Conservation (phyloP, 2,329 filamentous ascomycete species). For the Aspergillus hortae region DNA sequence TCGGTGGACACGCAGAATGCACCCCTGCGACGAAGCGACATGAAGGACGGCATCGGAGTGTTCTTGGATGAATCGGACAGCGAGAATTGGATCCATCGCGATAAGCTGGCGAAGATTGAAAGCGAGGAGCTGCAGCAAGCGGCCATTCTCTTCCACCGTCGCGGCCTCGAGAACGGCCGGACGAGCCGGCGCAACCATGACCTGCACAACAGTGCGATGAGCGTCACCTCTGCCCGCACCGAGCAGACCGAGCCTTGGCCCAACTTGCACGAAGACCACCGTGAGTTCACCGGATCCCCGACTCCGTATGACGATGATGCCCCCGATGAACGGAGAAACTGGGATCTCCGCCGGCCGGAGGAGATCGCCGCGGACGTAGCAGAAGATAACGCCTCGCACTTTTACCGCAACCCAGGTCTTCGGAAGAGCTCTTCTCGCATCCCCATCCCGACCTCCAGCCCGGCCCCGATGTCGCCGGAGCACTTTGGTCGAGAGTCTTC, state of each 20-base stretch:
- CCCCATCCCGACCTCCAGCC: conserved; percentile 77
- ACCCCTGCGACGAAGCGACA: conserved; percentile 13
- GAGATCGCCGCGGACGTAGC: conserved; percentile 61
- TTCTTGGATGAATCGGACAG: conserved; percentile 24
- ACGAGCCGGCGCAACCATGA: conserved; percentile 38
- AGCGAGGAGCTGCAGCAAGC: conserved; percentile 49
- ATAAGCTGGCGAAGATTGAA: conserved; percentile 50
- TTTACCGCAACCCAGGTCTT: conserved; percentile 49
- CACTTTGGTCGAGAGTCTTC: conserved; percentile 72
- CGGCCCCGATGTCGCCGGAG: conserved; percentile 68
- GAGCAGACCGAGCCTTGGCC: conserved; percentile 36
- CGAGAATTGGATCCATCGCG: conserved; percentile 49
- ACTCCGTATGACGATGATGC: conserved; percentile 37
- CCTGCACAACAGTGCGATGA: conserved; percentile 27
- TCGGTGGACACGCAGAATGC: conserved; percentile 17
- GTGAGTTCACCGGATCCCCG: conserved; percentile 25
- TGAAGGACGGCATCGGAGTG: conserved; percentile 15
- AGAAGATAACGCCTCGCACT: conserved; percentile 45
- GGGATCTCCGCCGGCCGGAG: conserved; percentile 73
- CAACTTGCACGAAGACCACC: conserved; percentile 31
- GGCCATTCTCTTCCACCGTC: conserved; percentile 41
- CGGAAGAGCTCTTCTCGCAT: conserved; percentile 73
- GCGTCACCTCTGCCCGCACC: conserved; percentile 21
- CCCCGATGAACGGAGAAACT: conserved; percentile 48
- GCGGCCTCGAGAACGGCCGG: conserved; percentile 26